These are phyloP conservation scores for Ceratocystis destructans DNA, from an alignment of 2,329 filamentous ascomycete species.

Conservation along the genomic window DNA sequence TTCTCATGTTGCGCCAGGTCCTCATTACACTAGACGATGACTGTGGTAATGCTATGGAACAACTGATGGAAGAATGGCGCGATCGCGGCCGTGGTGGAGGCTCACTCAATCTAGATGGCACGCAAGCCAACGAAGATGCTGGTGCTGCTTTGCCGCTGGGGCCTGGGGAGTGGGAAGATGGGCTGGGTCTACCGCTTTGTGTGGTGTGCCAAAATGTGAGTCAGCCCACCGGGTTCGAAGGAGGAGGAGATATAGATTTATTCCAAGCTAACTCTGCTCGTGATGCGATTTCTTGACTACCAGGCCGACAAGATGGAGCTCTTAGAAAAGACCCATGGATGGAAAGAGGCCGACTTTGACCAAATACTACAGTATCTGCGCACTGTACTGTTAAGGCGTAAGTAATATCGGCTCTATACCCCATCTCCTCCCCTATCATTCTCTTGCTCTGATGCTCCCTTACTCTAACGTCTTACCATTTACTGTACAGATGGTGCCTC, in stretches of 20 bases:
- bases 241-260: background rate
- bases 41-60: constrained; percentile 72
- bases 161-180: constrained; percentile 87
- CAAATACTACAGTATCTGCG: constrained; percentile 86
- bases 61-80: constrained; percentile 67
- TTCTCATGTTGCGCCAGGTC: constrained; percentile 66
- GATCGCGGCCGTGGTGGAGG: constrained; percentile 57
- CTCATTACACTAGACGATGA: constrained; percentile 60
- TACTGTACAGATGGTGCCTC: constrained; percentile 57
- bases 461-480: background rate
- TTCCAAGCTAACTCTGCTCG: background rate
- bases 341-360: constrained; percentile 95
- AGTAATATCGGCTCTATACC: constrained; percentile 27
- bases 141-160: constrained; percentile 65
- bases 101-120: constrained; percentile 49
- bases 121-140: constrained; percentile 46
- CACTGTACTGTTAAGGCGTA: constrained; percentile 76
- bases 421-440: background rate
- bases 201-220: constrained; percentile 91
- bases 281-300: background rate
- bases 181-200: constrained; percentile 70
- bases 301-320: constrained; percentile 80
- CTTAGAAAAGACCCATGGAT: constrained; percentile 76
- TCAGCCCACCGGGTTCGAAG: constrained; percentile 13
- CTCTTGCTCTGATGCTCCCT: constrained; percentile 19